phyloP scores from a whole-genome alignment of 306 rosid species.

The Pterocarpus santalinus region DNA sequence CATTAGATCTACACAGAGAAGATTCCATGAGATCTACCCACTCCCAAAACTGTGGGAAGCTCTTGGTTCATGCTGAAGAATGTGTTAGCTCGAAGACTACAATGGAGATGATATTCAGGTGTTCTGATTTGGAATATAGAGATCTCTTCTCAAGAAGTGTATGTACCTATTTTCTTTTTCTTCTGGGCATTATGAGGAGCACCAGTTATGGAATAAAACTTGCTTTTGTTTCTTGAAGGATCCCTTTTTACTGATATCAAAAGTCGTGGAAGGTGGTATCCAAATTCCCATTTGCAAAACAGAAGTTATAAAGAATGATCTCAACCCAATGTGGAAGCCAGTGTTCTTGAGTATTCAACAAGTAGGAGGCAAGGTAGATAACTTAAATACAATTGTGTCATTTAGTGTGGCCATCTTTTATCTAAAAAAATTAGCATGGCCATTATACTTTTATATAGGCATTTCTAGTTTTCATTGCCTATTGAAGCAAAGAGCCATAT shows the following conservation, averaged over 20 bases:
- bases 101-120: constrained; percentile 68
- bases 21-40: constrained; percentile 56
- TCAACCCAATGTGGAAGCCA: constrained; percentile 75
- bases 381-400: constrained; percentile 4
- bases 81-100: constrained; percentile 74
- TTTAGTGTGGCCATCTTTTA: constrained; percentile 6
- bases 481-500: constrained; percentile 20
- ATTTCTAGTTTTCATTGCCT: constrained; percentile 20
- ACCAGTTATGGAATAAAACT: constrained; percentile 13
- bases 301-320: constrained; percentile 79
- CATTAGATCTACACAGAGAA: constrained; percentile 66
- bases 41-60: constrained; percentile 60
- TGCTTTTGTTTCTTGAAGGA: constrained; percentile 60
- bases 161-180: constrained; percentile 48
- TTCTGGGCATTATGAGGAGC: constrained; percentile 26
- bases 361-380: constrained; percentile 82
- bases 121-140: constrained; percentile 79
- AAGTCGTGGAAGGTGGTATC: constrained; percentile 62
- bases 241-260: constrained; percentile 79
- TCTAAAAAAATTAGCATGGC: background rate
- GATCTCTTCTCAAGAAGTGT: constrained; percentile 86
- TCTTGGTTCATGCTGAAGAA: constrained; percentile 78
- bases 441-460: constrained; percentile 31
- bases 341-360: constrained; percentile 77
- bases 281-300: constrained; percentile 81